These are phyloP conservation scores for Orobanche coerulescens DNA, from an alignment of 257 asterid genomes.

Conservation along the genomic window DNA sequence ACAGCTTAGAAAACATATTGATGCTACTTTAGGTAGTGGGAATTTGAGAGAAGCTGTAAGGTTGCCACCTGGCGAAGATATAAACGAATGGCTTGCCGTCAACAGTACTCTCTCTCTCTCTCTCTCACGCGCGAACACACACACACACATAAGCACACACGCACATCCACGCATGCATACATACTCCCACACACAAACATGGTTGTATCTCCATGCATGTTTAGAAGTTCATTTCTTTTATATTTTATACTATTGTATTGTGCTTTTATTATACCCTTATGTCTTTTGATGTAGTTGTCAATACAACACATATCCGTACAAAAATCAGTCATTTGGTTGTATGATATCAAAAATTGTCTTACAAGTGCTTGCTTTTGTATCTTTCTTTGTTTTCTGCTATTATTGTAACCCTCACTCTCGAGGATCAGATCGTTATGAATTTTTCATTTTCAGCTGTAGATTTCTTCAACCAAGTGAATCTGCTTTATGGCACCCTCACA, in stretches of 20 bases:
- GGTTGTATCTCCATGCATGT: too few relatives aligned
- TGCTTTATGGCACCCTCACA: slow-evolving; percentile 86
- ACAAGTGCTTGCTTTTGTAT: not conserved
- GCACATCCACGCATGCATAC: too few relatives aligned
- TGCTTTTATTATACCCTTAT: too few relatives aligned
- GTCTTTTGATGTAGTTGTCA: too few relatives aligned
- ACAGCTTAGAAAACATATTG: slow-evolving; percentile 83
- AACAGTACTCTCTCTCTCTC: slow-evolving; percentile 44
- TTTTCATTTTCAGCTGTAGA: slow-evolving; percentile 74
- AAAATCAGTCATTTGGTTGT: too few relatives aligned
- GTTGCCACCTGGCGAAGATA: slow-evolving; percentile 94
- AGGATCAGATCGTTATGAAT: slow-evolving; percentile 18
- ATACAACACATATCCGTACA: too few relatives aligned
- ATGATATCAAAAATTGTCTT: too few relatives aligned
- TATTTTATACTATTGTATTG: too few relatives aligned
- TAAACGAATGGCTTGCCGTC: slow-evolving; percentile 96
- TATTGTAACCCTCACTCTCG: slow-evolving; percentile 7
- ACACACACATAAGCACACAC: not conserved
- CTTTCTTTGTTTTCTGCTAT: slow-evolving; percentile 7
- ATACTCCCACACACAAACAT: too few relatives aligned
- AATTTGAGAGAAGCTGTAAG: slow-evolving; percentile 94
- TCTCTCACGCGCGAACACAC: too few relatives aligned
- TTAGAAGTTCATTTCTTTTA: too few relatives aligned
- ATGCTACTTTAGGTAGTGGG: slow-evolving; percentile 92
- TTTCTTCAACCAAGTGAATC: slow-evolving; percentile 96